These are phyloP conservation scores for Starmerella potacharoeniae DNA, from an alignment of 805 yeast genomes.

Conservation along the genomic window DNA sequence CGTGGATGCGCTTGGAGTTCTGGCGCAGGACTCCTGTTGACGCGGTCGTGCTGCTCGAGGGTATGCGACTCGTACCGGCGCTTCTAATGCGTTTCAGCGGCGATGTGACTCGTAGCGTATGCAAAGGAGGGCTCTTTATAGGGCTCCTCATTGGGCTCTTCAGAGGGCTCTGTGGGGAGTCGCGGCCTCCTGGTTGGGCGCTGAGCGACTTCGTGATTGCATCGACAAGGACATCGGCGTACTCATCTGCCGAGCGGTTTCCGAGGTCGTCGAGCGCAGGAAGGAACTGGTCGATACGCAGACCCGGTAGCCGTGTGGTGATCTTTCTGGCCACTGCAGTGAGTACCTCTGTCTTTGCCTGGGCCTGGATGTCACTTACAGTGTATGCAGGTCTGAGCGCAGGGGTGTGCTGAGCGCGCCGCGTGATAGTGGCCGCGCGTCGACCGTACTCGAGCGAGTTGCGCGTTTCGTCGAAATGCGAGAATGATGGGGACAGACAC, in stretches of 20 bases:
- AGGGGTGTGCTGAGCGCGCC: background rate
- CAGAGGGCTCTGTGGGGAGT: background rate
- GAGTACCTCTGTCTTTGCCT: constrained; percentile 22
- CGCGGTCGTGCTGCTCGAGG: background rate
- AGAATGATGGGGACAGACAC: constrained; percentile 76
- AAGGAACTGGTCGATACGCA: background rate
- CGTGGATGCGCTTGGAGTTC: constrained; percentile 1
- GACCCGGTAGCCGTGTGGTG: background rate
- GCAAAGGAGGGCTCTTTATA: constrained; percentile 10
- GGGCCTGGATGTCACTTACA: background rate
- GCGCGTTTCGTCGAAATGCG: constrained; percentile 84
- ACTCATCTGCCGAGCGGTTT: background rate
- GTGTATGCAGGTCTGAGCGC: background rate
- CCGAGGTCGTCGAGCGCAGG: background rate
- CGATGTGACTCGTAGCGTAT: constrained; percentile 27
- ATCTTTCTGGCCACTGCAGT: background rate
- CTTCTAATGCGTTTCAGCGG: constrained; percentile 14
- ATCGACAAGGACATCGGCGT: background rate
- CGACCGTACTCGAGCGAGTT: constrained; percentile 86
- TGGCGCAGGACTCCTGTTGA: background rate
- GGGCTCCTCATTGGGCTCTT: background rate
- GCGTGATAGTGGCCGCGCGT: constrained; percentile 39
- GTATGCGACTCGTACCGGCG: background rate
- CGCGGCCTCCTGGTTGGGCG: background rate
- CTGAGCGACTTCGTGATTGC: background rate